Base-by-base conservation (phyloP, 2,329 filamentous ascomycete species). In the Epicoccum sorghinum region DNA sequence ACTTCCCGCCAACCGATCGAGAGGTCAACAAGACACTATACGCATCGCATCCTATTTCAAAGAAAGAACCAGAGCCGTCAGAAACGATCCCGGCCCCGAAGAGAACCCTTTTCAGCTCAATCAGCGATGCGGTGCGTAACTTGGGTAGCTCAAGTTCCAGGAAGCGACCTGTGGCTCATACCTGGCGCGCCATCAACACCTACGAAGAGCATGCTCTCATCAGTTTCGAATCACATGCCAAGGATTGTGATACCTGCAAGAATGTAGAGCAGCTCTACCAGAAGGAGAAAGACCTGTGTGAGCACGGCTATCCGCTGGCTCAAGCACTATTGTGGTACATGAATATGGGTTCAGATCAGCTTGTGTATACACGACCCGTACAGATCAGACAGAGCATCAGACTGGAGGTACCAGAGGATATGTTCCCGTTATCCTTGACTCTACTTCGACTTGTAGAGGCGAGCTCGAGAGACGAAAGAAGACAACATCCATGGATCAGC, bases 161-260 rank as follows among this genome's bases (percentile, higher is more conserved):
- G 3, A 53, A 55, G 27, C 56, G 57, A n/a, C 47, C 61, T 5
- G 42, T 52, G 3, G 37, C 53, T 24, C 47, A 58, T 9, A 51
- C 40, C 5, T 60, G 58, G n/a, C 60, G 65, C 4, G 22, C 52
- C 13, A 60, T 64, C 29, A 56, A 61, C n/a, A 13, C 27, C 18
- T 40, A 49, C 7, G 67, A 71, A 45, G 61, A 63, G 30, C 37
- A 65, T 25, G 52, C 60, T 4, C 44, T 73, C 1, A 58, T 62
- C 1, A 46, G 38, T 1, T 73, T 72, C 30, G 70, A 73, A 40
- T 55, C 47, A 12, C 70, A 73, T 50, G 67, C 65, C 6, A 50
- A 50, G 35, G 55, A 51, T 27, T 73, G 69, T 35, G 22, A 27
- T 8, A 62, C 39, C 1, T 73, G 70, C 47, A 59, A 54, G 23